Percentiles rank a stretch among this genome's conserved stretches.
Evolutionary conservation across 345 rosid species (phyloP).

Genomic region (Lepidium aucheri): DNA sequence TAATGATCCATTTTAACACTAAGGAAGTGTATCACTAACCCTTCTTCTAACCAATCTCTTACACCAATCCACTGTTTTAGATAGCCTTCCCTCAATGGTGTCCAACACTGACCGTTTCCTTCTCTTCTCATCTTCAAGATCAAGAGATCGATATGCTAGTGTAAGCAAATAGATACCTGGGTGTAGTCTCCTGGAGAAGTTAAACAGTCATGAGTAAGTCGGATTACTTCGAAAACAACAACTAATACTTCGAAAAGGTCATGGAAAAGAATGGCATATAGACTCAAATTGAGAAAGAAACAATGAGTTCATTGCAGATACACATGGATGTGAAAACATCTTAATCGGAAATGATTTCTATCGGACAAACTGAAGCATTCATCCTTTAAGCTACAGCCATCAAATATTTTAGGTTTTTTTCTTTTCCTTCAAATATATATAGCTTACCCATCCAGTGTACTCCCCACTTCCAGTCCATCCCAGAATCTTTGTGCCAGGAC

Average conservation of each 20-base stretch:
- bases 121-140: slow-evolving; percentile 76
- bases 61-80: slow-evolving; percentile 55
- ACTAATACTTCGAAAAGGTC: neutral
- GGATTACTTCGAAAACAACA: neutral
- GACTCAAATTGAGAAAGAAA: neutral
- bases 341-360: neutral
- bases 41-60: slow-evolving; percentile 40
- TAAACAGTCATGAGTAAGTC: slow-evolving; percentile 1
- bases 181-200: slow-evolving; percentile 75
- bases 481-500: slow-evolving; percentile 64
- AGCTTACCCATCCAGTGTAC: slow-evolving; percentile 61
- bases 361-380: neutral
- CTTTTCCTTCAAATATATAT: neutral
- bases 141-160: slow-evolving; percentile 85
- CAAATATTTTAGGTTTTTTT: neutral
- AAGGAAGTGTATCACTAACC: neutral
- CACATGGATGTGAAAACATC: neutral
- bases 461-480: slow-evolving; percentile 57
- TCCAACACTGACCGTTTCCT: slow-evolving; percentile 43
- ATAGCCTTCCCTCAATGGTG: slow-evolving; percentile 33
- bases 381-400: neutral
- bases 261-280: neutral
- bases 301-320: neutral
- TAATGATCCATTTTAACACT: no score
- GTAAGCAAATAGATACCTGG: slow-evolving; percentile 83